These are phyloP conservation scores for Pulveroboletus sp. DNA, from an alignment of 768 basidiomycete genomes.

Conservation along the genomic window DNA sequence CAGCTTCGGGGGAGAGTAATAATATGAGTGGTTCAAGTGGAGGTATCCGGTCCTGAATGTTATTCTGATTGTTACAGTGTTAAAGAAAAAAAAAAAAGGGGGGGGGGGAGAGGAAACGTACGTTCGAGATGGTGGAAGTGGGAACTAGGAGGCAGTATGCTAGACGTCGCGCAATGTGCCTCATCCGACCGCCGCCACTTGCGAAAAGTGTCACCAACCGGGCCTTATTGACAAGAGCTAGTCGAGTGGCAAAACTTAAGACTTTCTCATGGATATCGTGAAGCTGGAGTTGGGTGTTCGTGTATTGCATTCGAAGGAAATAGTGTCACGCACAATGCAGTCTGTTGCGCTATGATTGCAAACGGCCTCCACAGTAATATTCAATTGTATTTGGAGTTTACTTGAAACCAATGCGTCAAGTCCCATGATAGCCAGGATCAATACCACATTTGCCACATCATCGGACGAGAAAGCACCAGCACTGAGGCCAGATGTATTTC, in stretches of 20 bases:
- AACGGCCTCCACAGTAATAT: conserved; percentile 42
- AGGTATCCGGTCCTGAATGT: conserved; percentile 42
- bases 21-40: conserved; percentile 47
- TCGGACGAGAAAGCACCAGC: conserved; percentile 31
- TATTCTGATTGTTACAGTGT: not conserved
- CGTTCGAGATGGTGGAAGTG: conserved; percentile 2
- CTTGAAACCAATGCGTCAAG: conserved; percentile 48
- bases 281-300: conserved; percentile 37
- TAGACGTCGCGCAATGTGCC: conserved; percentile 54
- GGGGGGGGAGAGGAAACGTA: conserved; percentile 10
- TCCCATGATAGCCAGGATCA: conserved; percentile 49
- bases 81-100: too few relatives aligned
- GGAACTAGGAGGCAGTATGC: conserved; percentile 37
- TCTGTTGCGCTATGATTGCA: conserved; percentile 38
- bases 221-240: conserved; percentile 48
- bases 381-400: conserved; percentile 44
- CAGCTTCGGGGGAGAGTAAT: conserved; percentile 43
- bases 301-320: not conserved
- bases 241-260: conserved; percentile 34
- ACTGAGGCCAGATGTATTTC: conserved; percentile 23
- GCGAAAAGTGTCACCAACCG: conserved; percentile 48
- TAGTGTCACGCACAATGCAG: conserved; percentile 17
- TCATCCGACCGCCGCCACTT: conserved; percentile 44
- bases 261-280: conserved; percentile 42
- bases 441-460: conserved; percentile 46